Evolutionary conservation across 768 basidiomycete genomes (phyloP).

Genomic region (Trametes cingulata): DNA sequence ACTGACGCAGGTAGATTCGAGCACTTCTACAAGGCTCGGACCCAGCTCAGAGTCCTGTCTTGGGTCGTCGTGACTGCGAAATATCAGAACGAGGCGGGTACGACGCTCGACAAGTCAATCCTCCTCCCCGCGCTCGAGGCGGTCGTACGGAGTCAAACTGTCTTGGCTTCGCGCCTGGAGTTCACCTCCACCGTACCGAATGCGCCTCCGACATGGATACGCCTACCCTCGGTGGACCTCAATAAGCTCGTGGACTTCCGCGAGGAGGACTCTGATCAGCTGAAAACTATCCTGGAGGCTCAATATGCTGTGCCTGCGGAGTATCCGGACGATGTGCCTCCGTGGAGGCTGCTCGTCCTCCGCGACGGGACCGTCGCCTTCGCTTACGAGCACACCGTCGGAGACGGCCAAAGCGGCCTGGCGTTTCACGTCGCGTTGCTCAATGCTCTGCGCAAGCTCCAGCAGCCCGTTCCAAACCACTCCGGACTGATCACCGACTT

Average conservation of each 20-base stretch:
- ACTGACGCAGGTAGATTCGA: slow-evolving; percentile 1
- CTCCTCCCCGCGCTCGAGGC: slow-evolving; percentile 31
- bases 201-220: slow-evolving; percentile 28
- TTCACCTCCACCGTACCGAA: not conserved
- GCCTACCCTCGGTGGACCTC: slow-evolving; percentile 34
- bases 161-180: slow-evolving; percentile 22
- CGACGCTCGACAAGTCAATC: slow-evolving; percentile 24
- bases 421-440: slow-evolving; percentile 40
- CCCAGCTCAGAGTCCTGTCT: not conserved
- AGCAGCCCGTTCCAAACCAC: not conserved
- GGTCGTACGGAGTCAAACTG: slow-evolving; percentile 32
- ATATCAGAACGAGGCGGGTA: not conserved
- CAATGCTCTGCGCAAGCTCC: slow-evolving; percentile 28
- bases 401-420: slow-evolving; percentile 42
- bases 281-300: slow-evolving; percentile 28
- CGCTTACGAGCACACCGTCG: slow-evolving; percentile 40
- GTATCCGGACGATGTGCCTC: slow-evolving; percentile 29
- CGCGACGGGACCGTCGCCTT: slow-evolving; percentile 37
- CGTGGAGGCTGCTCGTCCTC: slow-evolving; percentile 42
- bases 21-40: not conserved
- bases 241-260: slow-evolving; percentile 34
- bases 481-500: slow-evolving; percentile 9
- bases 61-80: slow-evolving; percentile 8
- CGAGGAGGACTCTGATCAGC: slow-evolving; percentile 14
- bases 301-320: slow-evolving; percentile 34